A percentile compares a stretch with the other conserved stretches of the same genome.
Conservation (phyloP, 805 yeast genomes). For the Helenozyma rhizophorensis region DNA sequence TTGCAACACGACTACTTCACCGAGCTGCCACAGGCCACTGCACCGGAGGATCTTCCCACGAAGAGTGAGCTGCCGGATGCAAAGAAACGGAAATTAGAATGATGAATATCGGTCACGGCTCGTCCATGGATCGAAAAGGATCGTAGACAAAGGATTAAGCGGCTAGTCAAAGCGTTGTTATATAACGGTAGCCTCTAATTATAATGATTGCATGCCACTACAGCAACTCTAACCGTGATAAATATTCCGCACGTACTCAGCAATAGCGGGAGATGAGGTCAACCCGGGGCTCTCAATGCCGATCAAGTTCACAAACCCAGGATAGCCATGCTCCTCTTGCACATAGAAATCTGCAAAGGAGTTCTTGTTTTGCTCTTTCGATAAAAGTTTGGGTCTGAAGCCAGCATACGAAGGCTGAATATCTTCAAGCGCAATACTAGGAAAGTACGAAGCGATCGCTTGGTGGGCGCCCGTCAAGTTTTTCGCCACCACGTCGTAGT, state of each 20-base stretch:
- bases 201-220: no score
- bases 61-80: conserved; percentile 18
- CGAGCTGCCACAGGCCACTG: conserved; percentile 73
- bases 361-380: conserved; percentile 34
- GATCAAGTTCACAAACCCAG: conserved; percentile 73
- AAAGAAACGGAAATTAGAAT: conserved; percentile 14
- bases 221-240: no score
- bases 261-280: conserved; percentile 81
- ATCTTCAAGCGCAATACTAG: conserved; percentile 47
- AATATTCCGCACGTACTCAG: conserved; percentile 53
- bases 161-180: no score
- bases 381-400: conserved; percentile 71
- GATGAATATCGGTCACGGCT: no score
- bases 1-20: conserved; percentile 62
- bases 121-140: no score
- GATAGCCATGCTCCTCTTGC: conserved; percentile 53
- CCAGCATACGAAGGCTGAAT: conserved; percentile 73
- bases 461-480: conserved; percentile 53
- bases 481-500: conserved; percentile 43
- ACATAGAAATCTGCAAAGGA: conserved; percentile 71
- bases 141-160: no score
- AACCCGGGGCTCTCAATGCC: conserved; percentile 92
- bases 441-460: conserved; percentile 61
- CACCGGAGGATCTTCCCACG: conserved; percentile 60
- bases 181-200: no score